These are phyloP conservation scores for Aspergillus sp. DNA, from an alignment of 2,329 filamentous ascomycete genomes.

Conservation along the genomic window DNA sequence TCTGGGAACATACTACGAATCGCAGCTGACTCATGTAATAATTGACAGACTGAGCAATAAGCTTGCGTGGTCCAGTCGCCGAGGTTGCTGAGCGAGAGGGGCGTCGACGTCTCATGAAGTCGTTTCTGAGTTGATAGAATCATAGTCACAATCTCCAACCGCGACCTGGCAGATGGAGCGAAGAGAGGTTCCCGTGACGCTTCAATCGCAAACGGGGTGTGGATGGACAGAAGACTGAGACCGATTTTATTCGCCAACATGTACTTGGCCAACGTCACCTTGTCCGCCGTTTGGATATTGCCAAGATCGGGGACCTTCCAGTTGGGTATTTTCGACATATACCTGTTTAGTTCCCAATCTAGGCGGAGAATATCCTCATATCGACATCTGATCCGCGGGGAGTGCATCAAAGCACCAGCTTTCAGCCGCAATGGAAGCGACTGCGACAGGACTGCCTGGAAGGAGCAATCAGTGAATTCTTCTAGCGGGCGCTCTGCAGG, in stretches of 20 bases:
- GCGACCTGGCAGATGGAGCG: conserved; percentile 34
- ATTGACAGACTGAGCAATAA: conserved; percentile 38
- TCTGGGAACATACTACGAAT: conserved; percentile 21
- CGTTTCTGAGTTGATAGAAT: conserved; percentile 39
- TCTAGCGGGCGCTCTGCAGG: conserved; percentile 30
- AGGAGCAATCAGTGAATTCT: conserved; percentile 41
- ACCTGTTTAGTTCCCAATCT: conserved; percentile 39
- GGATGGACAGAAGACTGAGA: conserved; percentile 39
- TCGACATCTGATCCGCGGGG: conserved; percentile 36
- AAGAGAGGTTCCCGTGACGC: conserved; percentile 33
- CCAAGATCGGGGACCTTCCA: conserved; percentile 27
- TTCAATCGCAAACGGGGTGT: conserved; percentile 41
- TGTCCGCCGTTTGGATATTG: conserved; percentile 26
- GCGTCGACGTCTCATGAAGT: conserved; percentile 32
- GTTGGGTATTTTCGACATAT: conserved; percentile 34
- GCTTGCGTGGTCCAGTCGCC: conserved; percentile 41
- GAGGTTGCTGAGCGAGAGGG: conserved; percentile 34
- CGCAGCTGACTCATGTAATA: conserved; percentile 29
- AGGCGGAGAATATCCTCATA: conserved; percentile 42
- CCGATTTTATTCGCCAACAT: conserved; percentile 37
- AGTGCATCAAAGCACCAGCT: conserved; percentile 37
- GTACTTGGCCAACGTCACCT: conserved; percentile 32
- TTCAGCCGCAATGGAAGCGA: conserved; percentile 35
- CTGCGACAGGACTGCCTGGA: conserved; percentile 29
- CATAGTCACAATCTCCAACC: conserved; percentile 37